phyloP scores from a whole-genome alignment of 2,329 filamentous ascomycete species.

The Talaromyces pinophilus region DNA sequence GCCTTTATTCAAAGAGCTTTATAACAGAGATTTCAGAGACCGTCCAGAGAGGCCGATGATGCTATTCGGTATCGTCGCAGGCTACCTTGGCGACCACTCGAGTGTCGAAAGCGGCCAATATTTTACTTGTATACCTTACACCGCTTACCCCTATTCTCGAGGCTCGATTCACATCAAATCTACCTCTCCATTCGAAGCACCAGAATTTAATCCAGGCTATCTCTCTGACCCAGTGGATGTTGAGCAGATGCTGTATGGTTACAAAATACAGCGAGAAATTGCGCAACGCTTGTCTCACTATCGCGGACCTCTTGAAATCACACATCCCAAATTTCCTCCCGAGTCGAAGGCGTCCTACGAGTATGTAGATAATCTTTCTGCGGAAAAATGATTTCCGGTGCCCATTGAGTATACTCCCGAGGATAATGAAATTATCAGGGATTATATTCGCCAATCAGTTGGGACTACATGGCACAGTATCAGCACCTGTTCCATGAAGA shows the following conservation, averaged over 20 bases:
- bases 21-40: slow-evolving; percentile 8
- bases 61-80: background rate
- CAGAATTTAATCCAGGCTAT: slow-evolving; percentile 11
- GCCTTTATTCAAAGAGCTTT: background rate
- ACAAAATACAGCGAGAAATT: slow-evolving; percentile 19
- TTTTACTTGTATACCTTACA: slow-evolving; percentile 5
- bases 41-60: slow-evolving; percentile 11
- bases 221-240: slow-evolving; percentile 5
- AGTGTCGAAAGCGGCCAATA: slow-evolving; percentile 10
- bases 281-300: slow-evolving; percentile 14
- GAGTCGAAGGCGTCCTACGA: slow-evolving; percentile 7
- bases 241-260: slow-evolving; percentile 14
- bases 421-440: slow-evolving; percentile 29
- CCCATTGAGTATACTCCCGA: slow-evolving; percentile 17
- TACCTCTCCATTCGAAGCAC: background rate
- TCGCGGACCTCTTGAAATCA: background rate
- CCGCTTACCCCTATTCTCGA: slow-evolving; percentile 14
- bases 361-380: background rate
- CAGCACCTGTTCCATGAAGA: slow-evolving; percentile 32
- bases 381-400: background rate
- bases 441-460: slow-evolving; percentile 22
- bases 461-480: slow-evolving; percentile 28
- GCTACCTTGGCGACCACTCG: slow-evolving; percentile 11
- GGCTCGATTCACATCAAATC: slow-evolving; percentile 14
- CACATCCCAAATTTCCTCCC: slow-evolving; percentile 16